Conservation (phyloP, 495 filamentous ascomycete genomes). For the Paragyromitra xinjiangensis region DNA sequence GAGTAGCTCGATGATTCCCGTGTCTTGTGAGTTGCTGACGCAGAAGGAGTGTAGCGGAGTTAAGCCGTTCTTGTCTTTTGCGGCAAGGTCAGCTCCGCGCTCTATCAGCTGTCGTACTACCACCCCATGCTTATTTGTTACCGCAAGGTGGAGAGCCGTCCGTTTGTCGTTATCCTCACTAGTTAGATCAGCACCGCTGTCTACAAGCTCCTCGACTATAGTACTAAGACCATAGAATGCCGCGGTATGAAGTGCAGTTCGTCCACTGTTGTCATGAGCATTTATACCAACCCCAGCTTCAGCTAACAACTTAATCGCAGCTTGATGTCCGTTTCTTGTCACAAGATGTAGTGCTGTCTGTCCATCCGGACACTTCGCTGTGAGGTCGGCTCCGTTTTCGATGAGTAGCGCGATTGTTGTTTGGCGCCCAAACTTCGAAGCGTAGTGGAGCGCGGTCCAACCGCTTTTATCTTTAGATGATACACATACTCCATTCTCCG, state of each 20-base stretch:
- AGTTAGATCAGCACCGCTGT: background rate
- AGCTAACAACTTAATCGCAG: slow-evolving; percentile 1
- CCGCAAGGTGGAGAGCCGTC: slow-evolving; percentile 2
- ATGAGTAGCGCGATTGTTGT: slow-evolving; percentile 17
- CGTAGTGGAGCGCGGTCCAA: slow-evolving; percentile 12
- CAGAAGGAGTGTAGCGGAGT: slow-evolving; percentile 8
- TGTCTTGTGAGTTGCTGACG: background rate
- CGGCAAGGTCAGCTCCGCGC: background rate
- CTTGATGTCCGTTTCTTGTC: background rate
- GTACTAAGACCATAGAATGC: background rate
- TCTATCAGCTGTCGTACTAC: background rate
- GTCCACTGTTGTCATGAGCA: background rate
- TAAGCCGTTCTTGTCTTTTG: slow-evolving; percentile 1
- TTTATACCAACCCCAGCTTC: slow-evolving; percentile 5
- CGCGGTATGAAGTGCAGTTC: slow-evolving; percentile 13
- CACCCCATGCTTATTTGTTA: background rate
- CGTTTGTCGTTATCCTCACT: slow-evolving; percentile 5
- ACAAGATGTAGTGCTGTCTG: slow-evolving; percentile 9
- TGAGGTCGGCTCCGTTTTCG: slow-evolving; percentile 11
- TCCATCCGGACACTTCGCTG: background rate
- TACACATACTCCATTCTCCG: slow-evolving; percentile 3
- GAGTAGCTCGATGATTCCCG: background rate
- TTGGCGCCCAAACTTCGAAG: slow-evolving; percentile 6
- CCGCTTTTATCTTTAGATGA: slow-evolving; percentile 6
- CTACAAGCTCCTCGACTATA: slow-evolving; percentile 24